Evolutionary conservation across 352 stramenopile species (phyloP), one percentile per base, ranked within the genome.

Genomic region (Phytophthora chlamydospora): DNA sequence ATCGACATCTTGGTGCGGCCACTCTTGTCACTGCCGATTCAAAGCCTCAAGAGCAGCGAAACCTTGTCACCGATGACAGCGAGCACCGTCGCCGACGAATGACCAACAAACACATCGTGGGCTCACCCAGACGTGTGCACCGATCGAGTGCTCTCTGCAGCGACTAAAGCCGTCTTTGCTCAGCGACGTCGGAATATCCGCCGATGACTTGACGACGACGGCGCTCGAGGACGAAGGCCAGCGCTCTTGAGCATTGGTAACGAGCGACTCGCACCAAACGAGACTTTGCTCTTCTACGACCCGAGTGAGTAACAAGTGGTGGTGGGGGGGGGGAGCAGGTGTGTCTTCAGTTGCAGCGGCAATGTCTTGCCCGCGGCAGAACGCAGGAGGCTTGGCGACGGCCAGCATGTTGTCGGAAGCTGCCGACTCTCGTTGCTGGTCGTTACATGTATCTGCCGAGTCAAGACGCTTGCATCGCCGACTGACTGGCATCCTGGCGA

Each of bases 61-160:
- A 29, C 19, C 29, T 24, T 3, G n/a, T 24, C 21, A 24, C 21
- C 21, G 21, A 24, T 24, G 21, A 24, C 10, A 6, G 8, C 45
- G 16, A 19, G 6, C 34, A 12, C 27, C 14, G 21, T 24, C 21
- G 21, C 36, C 24, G 32, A 29, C 35, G 16, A 43, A 13, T 9
- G 43, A 38, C 43, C 21, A 24, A 16, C 34, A 21, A 13, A 17
- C 33, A 46, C 44, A 49, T 49, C 55, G n/a, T 31, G 14, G 56
- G 40, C 57, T 53, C 57, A 66, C 58, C 48, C 58, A 66, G 48
- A 54, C 58, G 58, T 27, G 52, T 24, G 58, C 57, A 65, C 13
- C 19, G 21, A 24, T 24, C 1, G 21, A 24, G 19, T 14, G 31
- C 47, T 29, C 36, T 14, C 19, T 13, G 46, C 39, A 58, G 36